phyloP scores from a whole-genome alignment of 805 yeast species.

The Suhomyces pyralidae region DNA sequence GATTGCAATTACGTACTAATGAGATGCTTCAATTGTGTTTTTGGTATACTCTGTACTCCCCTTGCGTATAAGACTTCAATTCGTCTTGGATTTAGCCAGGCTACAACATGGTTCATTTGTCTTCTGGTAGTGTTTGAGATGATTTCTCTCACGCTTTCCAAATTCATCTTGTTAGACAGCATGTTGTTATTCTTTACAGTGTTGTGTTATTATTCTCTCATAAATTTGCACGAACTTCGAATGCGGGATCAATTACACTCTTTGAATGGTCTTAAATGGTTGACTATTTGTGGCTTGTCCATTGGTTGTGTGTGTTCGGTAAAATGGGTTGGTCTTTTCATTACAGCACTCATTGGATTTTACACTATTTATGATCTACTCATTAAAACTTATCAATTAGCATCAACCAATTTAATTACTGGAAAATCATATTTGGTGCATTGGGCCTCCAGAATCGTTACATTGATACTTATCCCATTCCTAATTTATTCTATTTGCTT shows the following conservation, averaged over 20 bases:
- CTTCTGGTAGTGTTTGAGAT: slow-evolving; percentile 65
- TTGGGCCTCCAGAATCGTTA: slow-evolving; percentile 67
- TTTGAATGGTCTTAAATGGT: slow-evolving; percentile 49
- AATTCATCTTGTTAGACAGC: slow-evolving; percentile 73
- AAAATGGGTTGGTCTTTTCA: slow-evolving; percentile 80
- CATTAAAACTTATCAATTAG: slow-evolving; percentile 40
- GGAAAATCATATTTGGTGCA: slow-evolving; percentile 47
- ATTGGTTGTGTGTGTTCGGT: slow-evolving; percentile 83
- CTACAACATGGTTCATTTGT: slow-evolving; percentile 57
- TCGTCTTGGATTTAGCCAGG: slow-evolving; percentile 24
- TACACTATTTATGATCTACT: slow-evolving; percentile 55
- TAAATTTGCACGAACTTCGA: slow-evolving; percentile 50
- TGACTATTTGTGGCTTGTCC: slow-evolving; percentile 58
- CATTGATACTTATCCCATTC: slow-evolving; percentile 71
- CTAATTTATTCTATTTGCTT: slow-evolving; percentile 68
- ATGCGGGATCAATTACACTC: slow-evolving; percentile 35
- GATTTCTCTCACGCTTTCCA: slow-evolving; percentile 66
- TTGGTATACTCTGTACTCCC: slow-evolving; percentile 66
- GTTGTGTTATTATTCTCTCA: slow-evolving; percentile 32
- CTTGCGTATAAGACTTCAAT: slow-evolving; percentile 53
- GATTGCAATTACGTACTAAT: slow-evolving; percentile 57
- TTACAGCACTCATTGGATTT: slow-evolving; percentile 58
- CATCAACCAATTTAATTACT: slow-evolving; percentile 14
- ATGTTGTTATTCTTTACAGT: slow-evolving; percentile 75
- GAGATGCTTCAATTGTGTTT: slow-evolving; percentile 70